Evolutionary conservation across 2,329 filamentous ascomycete genomes (phyloP).

Genomic region (Diaporthe nobilis): DNA sequence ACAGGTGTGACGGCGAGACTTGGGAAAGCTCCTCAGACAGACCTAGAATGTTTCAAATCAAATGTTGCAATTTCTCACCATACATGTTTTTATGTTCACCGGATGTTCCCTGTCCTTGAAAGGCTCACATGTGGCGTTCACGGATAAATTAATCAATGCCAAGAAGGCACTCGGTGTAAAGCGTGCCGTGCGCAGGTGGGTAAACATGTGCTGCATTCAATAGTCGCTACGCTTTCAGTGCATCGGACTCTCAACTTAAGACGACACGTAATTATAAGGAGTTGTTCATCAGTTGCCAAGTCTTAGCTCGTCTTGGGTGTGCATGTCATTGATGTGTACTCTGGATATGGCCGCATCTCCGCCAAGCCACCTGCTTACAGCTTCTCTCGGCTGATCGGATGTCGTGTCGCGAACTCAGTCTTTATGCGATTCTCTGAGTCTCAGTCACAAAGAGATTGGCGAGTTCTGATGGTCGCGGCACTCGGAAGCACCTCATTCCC

Average conservation of each 20-base stretch:
- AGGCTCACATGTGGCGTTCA: background rate
- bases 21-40: background rate
- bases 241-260: background rate
- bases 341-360: background rate
- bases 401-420: background rate
- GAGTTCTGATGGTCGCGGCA: too few relatives aligned
- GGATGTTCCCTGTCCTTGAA: background rate
- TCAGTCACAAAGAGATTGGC: too few relatives aligned
- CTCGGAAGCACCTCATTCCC: too few relatives aligned
- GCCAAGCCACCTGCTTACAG: background rate
- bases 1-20: background rate
- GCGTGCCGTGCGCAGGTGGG: constrained; percentile 4
- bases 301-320: background rate
- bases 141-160: constrained; percentile 23
- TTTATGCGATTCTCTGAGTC: background rate
- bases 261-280: background rate
- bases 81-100: background rate
- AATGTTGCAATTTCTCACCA: background rate
- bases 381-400: too few relatives aligned
- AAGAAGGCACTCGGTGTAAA: constrained; percentile 28
- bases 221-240: background rate
- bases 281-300: background rate
- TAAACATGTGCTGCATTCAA: constrained; percentile 5
- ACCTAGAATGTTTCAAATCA: background rate
- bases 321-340: background rate